Evolutionary conservation across 441 rosid genomes (phyloP).

Genomic region (Croton setiger): DNA sequence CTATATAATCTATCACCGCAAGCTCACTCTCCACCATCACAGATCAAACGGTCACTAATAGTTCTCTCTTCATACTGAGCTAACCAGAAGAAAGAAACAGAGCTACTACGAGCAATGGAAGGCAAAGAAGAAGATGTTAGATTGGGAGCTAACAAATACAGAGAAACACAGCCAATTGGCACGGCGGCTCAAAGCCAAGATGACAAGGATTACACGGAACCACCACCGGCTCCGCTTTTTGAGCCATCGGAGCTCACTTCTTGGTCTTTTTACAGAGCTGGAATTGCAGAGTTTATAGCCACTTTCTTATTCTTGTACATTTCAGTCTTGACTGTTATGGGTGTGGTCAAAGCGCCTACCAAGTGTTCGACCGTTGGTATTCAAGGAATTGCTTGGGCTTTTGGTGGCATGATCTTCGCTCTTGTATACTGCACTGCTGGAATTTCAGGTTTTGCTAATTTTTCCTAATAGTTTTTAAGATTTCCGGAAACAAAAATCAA

Average conservation of each 20-base stretch:
- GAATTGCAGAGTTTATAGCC: conserved; percentile 89
- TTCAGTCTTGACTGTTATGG: conserved; percentile 75
- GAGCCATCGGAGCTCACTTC: conserved; percentile 62
- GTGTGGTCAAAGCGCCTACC: conserved; percentile 43
- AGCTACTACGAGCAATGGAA: conserved; percentile 44
- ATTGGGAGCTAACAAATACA: conserved; percentile 75
- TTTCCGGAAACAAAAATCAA: neutral
- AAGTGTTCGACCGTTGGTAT: conserved; percentile 79
- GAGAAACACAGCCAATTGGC: conserved; percentile 78
- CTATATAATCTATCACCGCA: conserved; percentile 24
- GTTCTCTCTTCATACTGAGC: neutral
- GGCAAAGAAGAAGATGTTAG: conserved; percentile 88
- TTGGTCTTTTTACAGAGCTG: conserved; percentile 87
- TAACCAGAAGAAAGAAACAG: neutral
- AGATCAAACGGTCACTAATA: conserved; percentile 15
- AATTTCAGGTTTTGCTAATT: conserved; percentile 49
- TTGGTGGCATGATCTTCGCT: conserved; percentile 94
- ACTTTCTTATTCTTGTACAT: conserved; percentile 76
- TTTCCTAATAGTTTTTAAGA: neutral
- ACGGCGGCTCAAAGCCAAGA: conserved; percentile 72
- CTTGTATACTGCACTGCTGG: conserved; percentile 95
- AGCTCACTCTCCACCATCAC: neutral
- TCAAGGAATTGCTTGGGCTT: conserved; percentile 95
- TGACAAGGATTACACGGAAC: conserved; percentile 77
- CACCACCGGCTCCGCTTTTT: conserved; percentile 78